Conservation (phyloP, 2,329 filamentous ascomycete genomes). For the Neopestalotiopsis rosae region DNA sequence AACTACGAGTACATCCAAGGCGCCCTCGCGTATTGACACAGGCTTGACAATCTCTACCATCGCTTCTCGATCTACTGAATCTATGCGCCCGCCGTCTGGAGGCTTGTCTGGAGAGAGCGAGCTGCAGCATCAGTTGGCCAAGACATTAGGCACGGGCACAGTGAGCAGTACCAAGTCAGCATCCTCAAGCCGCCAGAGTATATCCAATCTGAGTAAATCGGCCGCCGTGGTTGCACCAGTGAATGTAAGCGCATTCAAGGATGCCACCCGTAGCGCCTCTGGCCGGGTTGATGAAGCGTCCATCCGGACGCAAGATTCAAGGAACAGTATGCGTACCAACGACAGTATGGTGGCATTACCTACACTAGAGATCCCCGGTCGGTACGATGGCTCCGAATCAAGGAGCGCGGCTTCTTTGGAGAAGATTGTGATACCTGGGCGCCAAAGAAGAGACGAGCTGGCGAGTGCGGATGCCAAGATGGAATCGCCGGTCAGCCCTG, state of each 20-base stretch:
- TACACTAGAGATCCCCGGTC: conserved; percentile 38
- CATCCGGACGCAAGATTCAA: conserved; percentile 37
- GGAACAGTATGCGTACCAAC: conserved; percentile 46
- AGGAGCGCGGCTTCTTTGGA: conserved; percentile 35
- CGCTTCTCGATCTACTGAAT: conserved; percentile 34
- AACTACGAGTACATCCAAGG: conserved; percentile 46
- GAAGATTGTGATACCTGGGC: conserved; percentile 32
- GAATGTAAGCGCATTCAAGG: conserved; percentile 54
- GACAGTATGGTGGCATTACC: conserved; percentile 45
- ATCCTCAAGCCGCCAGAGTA: conserved; percentile 38
- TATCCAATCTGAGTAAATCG: conserved; percentile 41
- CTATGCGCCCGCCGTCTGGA: conserved; percentile 41
- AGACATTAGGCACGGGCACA: conserved; percentile 50
- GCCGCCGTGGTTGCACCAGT: conserved; percentile 52
- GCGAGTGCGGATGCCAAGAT: conserved; percentile 50
- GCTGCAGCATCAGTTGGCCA: conserved; percentile 49
- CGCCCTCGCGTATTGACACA: conserved; percentile 48
- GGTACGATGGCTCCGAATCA: conserved; percentile 42
- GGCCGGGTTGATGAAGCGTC: conserved; percentile 49
- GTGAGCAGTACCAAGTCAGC: conserved; percentile 46
- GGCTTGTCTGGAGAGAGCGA: conserved; percentile 45
- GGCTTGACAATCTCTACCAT: conserved; percentile 38
- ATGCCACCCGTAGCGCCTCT: conserved; percentile 47
- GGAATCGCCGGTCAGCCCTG: conserved; percentile 50
- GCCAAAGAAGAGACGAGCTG: conserved; percentile 47